Base-by-base conservation (phyloP, 345 rosid genomes). In the Populus nigra region DNA sequence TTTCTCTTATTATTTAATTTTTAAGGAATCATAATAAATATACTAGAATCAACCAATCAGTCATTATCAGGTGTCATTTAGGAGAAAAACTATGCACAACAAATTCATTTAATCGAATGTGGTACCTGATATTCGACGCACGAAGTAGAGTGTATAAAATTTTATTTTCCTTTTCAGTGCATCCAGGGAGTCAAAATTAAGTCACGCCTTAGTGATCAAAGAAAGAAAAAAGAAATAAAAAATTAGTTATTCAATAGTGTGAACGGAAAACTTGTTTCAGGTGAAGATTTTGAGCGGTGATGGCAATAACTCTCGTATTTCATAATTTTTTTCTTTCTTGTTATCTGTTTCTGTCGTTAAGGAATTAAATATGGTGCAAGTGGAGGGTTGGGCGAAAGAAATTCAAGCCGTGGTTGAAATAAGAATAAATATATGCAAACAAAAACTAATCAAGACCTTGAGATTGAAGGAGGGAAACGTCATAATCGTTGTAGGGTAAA, bases 401-500 rank as follows among this genome's bases (percentile, higher is more conserved):
- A 80, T 18, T 70, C 2, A 71, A 71, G 70, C 72, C 63, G 47
- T 69, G 79, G 75, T 31, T 72, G 27, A 72, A 78, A 85, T 31
- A 71, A 74, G 73, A 80, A 69, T 62, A 69, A 76, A 80, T 74
- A 75, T 41, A 85, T 36, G 75, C 49, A 77, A 80, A 86, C 88
- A 82, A 65, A 74, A 71, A 68, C 15, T 73, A 82, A 84, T 78
- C 1, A 36, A 75, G 69, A 74, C 80, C 25, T 35, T 43, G 77
- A 76, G 75, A 83, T 63, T 74, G 78, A 82, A 83, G 84, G 81
- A 77, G 71, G 73, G 83, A 63, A 72, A 78, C 69, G 87, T 86
- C 83, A 76, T 69, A 82, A 77, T 84, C 85, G 41, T 73, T 90
- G 92, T 84, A 68, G 89, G 87, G 86, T 76, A 83, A 88, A 90